Conservation (phyloP, 352 stramenopile genomes). For the Thraustotheca clavata region DNA sequence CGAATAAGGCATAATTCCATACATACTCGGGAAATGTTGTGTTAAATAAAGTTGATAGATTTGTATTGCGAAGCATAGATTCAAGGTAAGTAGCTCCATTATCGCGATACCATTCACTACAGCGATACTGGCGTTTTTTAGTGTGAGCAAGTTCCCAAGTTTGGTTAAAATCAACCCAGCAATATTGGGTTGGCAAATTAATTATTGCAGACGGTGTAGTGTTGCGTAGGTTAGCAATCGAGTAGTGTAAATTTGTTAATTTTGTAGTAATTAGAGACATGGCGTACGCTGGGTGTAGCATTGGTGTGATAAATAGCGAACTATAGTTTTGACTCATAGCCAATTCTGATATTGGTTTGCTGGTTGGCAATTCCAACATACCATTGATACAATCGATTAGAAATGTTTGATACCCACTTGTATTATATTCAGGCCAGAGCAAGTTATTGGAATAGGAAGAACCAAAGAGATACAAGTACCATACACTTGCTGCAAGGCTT, state of each 20-base stretch:
- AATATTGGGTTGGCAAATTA: slow-evolving; percentile 1
- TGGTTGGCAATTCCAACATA: neutral
- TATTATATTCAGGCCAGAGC: neutral
- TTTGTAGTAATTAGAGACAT: neutral
- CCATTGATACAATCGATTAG: neutral
- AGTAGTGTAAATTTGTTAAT: too few species aligned
- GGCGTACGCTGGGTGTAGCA: neutral
- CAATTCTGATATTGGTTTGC: neutral
- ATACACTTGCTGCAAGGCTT: neutral
- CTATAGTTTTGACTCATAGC: neutral
- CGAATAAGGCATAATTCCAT: too few species aligned
- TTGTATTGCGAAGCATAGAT: neutral
- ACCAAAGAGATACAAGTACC: neutral
- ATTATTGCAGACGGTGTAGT: neutral
- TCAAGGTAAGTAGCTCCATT: slow-evolving; percentile 13
- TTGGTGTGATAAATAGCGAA: neutral
- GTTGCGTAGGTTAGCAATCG: too few species aligned
- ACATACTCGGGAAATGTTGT: too few species aligned
- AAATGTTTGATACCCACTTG: neutral
- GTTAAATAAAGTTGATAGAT: neutral
- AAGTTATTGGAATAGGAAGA: neutral
- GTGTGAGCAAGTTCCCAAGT: slow-evolving; percentile 19
- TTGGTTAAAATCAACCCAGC: slow-evolving; percentile 11
- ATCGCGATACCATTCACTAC: neutral
- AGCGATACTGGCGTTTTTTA: neutral